phyloP scores from a whole-genome alignment of 768 basidiomycete genomes.

The Glaciozyma martinii region DNA sequence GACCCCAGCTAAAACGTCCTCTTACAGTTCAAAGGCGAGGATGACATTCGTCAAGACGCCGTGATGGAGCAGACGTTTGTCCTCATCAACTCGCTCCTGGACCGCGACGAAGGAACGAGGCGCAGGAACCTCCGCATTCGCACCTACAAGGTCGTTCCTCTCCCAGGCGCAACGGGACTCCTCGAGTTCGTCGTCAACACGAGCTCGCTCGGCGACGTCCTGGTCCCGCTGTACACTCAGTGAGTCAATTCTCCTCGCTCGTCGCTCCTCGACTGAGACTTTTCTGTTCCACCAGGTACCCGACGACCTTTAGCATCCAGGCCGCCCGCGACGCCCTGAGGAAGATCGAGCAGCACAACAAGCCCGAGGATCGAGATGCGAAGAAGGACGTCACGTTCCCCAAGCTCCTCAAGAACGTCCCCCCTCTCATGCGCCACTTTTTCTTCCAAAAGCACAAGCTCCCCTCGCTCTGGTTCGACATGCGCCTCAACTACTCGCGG shows the following conservation, averaged over 20 bases:
- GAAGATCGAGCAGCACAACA: slow-evolving; percentile 3
- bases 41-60: slow-evolving; percentile 92
- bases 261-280: too few relatives aligned
- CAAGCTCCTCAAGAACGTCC: slow-evolving; percentile 47
- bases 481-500: slow-evolving; percentile 78
- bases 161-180: slow-evolving; percentile 69
- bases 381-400: slow-evolving; percentile 37
- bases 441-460: slow-evolving; percentile 83
- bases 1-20: not conserved
- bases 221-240: slow-evolving; percentile 12
- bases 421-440: slow-evolving; percentile 86
- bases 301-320: not conserved
- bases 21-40: slow-evolving; percentile 83
- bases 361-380: slow-evolving; percentile 3
- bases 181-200: slow-evolving; percentile 87
- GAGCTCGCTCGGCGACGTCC: slow-evolving; percentile 48
- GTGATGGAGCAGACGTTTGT: slow-evolving; percentile 98
- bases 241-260: not conserved
- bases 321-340: not conserved
- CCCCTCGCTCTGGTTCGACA: slow-evolving; percentile 84
- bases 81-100: slow-evolving; percentile 70
- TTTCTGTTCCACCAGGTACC: not conserved
- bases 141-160: slow-evolving; percentile 80
- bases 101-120: slow-evolving; percentile 63
- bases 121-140: slow-evolving; percentile 64